These are phyloP conservation scores for Colletotrichum sp. DNA, from an alignment of 2,329 filamentous ascomycete genomes.

Conservation along the genomic window DNA sequence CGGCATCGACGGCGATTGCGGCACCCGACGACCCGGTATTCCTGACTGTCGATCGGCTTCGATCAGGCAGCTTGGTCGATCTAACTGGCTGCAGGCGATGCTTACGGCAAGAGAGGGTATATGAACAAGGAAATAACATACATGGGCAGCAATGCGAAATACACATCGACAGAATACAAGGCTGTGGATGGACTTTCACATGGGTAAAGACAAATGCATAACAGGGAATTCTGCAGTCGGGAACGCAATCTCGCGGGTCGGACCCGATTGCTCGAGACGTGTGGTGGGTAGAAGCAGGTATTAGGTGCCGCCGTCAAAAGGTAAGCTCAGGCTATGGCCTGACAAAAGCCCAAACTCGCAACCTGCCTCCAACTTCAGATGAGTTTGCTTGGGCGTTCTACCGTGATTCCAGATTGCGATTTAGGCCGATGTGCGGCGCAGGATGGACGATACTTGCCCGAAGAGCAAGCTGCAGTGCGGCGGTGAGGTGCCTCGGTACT, in stretches of 20 bases:
- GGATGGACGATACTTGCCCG: background rate
- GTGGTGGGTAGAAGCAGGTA: background rate
- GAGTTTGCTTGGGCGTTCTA: constrained; percentile 6
- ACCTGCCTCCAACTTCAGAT: background rate
- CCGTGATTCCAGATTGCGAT: constrained; percentile 2
- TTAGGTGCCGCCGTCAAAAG: background rate
- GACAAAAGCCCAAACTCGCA: constrained; percentile 5
- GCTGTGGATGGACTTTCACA: background rate
- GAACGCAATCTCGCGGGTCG: background rate
- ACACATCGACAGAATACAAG: background rate
- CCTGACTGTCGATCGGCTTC: background rate
- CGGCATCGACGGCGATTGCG: constrained; percentile 1
- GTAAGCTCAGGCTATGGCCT: constrained; percentile 19
- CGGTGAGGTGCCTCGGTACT: background rate
- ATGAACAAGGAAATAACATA: background rate
- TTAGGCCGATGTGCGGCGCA: constrained; percentile 1
- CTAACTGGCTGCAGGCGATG: background rate
- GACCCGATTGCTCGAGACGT: background rate
- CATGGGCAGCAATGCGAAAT: background rate
- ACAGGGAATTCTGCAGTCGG: background rate
- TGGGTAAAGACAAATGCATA: background rate
- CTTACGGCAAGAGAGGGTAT: background rate
- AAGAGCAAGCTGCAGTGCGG: background rate
- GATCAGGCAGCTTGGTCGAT: background rate
- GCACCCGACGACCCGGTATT: constrained; percentile 16